A percentile compares a stretch with the other conserved stretches of the same genome.
phyloP scores from a whole-genome alignment of 2,329 filamentous ascomycete genomes.

The Pseudohalonectria lignicola region DNA sequence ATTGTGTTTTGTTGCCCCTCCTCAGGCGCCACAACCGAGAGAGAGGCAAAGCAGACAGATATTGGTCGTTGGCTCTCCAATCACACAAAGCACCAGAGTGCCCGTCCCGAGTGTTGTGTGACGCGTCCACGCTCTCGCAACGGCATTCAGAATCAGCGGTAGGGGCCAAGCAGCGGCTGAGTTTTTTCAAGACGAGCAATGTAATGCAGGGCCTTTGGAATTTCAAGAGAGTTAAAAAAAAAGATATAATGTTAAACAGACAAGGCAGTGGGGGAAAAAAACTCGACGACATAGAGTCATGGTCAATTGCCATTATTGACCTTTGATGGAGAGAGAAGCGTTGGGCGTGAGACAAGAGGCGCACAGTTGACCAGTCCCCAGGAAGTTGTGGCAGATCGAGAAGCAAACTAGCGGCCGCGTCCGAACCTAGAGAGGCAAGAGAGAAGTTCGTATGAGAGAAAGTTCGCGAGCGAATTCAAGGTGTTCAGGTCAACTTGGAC shows the following conservation, averaged over 20 bases:
- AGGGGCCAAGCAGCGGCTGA: not conserved
- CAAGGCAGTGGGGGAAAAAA: not conserved
- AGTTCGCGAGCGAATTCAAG: no score
- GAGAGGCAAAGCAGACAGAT: no score
- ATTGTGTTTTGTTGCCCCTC: no score
- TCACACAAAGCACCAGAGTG: no score
- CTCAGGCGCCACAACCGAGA: no score
- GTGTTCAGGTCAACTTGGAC: conserved; percentile 56
- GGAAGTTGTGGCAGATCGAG: conserved; percentile 8
- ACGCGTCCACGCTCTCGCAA: no score
- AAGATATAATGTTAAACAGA: conserved; percentile 3
- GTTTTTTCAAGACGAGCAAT: not conserved
- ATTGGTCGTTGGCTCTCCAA: no score
- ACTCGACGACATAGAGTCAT: not conserved
- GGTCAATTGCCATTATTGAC: not conserved
- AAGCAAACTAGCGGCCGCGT: conserved; percentile 63
- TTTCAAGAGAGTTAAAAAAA: not conserved
- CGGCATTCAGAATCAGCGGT: not conserved
- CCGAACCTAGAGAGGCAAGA: conserved; percentile 79
- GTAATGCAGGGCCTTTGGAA: conserved; percentile 1
- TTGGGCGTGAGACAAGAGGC: no score
- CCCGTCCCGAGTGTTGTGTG: no score
- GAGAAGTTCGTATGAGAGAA: conserved; percentile 64
- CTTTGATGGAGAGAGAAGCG: conserved; percentile 1
- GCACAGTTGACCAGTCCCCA: no score